These are phyloP conservation scores for Teratosphaeria pseudoeucalypti DNA, from an alignment of 2,329 filamentous ascomycete species.

Conservation along the genomic window DNA sequence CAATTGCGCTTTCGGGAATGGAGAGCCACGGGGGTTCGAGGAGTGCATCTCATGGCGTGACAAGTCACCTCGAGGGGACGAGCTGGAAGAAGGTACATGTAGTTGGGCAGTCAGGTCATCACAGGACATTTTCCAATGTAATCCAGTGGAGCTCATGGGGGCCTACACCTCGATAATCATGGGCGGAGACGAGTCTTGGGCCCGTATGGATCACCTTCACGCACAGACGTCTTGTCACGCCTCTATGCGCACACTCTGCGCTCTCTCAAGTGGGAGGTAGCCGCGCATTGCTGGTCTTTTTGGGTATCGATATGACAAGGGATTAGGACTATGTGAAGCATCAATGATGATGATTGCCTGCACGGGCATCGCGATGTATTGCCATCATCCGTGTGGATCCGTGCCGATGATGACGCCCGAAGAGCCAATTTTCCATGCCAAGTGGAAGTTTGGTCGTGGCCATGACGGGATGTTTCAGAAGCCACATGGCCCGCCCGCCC, in stretches of 20 bases:
- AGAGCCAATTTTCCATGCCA: background rate
- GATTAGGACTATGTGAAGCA: no score
- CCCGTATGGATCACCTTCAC: no score
- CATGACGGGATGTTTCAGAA: background rate
- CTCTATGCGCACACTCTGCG: no score
- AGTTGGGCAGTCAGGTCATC: background rate
- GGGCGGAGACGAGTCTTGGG: no score
- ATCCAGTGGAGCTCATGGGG: no score
- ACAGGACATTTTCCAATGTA: background rate
- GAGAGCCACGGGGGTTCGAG: background rate
- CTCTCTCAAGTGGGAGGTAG: no score
- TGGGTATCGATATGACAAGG: background rate
- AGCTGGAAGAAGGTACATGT: background rate
- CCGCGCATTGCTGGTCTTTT: background rate
- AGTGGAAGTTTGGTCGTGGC: background rate
- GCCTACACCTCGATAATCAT: no score
- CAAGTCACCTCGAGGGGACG: background rate
- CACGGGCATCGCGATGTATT: background rate
- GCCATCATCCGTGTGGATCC: background rate
- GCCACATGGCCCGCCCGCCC: background rate
- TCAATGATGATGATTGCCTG: no score
- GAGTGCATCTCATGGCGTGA: background rate
- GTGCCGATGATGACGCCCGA: background rate
- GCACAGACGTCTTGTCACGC: no score
- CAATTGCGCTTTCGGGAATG: background rate